Percentiles rank a stretch among this genome's conserved stretches.
phyloP scores from a whole-genome alignment of 495 filamentous ascomycete species.

The Emericellopsis terricola region DNA sequence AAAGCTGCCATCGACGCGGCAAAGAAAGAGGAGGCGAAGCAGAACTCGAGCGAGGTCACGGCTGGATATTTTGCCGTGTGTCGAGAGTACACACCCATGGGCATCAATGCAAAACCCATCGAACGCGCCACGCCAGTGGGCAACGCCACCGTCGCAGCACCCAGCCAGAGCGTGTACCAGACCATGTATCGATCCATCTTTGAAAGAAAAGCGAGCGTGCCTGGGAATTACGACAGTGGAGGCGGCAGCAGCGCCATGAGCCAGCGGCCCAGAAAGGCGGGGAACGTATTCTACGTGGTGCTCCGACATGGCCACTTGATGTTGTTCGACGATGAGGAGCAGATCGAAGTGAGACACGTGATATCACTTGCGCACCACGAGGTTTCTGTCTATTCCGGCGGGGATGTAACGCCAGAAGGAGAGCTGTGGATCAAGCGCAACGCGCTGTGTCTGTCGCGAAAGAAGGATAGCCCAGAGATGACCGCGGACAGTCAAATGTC shows the following conservation, averaged over 20 bases:
- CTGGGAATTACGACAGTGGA: slow-evolving; percentile 26
- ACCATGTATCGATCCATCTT: slow-evolving; percentile 95
- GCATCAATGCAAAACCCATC: slow-evolving; percentile 80
- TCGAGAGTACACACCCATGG: slow-evolving; percentile 77
- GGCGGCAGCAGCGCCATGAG: slow-evolving; percentile 20
- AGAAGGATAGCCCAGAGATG: slow-evolving; percentile 37
- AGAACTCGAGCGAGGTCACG: slow-evolving; percentile 48
- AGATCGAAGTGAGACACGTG: slow-evolving; percentile 88
- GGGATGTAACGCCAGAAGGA: slow-evolving; percentile 65
- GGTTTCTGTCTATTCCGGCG: slow-evolving; percentile 72
- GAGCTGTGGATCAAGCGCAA: slow-evolving; percentile 94
- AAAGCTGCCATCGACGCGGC: slow-evolving; percentile 23
- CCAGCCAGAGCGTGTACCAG: slow-evolving; percentile 89
- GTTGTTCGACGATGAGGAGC: slow-evolving; percentile 80
- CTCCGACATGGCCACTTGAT: slow-evolving; percentile 87
- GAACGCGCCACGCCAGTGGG: slow-evolving; percentile 73
- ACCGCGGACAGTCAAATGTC: slow-evolving; percentile 32
- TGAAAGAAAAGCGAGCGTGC: slow-evolving; percentile 48
- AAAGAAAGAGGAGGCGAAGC: slow-evolving; percentile 20
- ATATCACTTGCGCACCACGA: slow-evolving; percentile 80
- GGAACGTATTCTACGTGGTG: slow-evolving; percentile 91
- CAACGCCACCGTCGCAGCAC: slow-evolving; percentile 40
- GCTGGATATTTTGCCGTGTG: slow-evolving; percentile 92
- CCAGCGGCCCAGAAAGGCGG: slow-evolving; percentile 50
- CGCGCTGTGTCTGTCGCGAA: slow-evolving; percentile 69